phyloP scores from a whole-genome alignment of 2,329 filamentous ascomycete genomes.

The Helotiales sp. region DNA sequence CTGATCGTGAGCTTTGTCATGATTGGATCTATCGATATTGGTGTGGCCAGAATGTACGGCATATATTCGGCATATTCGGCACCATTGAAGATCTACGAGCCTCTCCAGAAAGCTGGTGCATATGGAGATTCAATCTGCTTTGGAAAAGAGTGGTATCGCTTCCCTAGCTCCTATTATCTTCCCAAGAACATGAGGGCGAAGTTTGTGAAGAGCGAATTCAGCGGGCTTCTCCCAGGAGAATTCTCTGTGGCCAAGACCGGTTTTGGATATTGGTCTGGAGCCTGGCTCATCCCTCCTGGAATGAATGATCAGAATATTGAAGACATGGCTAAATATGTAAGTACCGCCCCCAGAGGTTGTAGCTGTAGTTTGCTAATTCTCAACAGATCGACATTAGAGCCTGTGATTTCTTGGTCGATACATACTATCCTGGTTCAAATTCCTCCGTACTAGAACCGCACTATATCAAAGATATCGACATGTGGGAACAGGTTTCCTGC shows the following conservation, averaged over 20 bases:
- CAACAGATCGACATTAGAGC: constrained; percentile 66
- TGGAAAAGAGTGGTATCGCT: constrained; percentile 98
- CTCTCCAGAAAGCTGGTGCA: constrained; percentile 63
- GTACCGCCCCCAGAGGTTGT: too few relatives aligned
- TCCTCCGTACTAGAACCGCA: constrained; percentile 76
- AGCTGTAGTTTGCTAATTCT: constrained; percentile 23
- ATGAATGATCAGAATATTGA: constrained; percentile 94
- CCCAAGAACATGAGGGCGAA: constrained; percentile 83
- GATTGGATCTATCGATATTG: constrained; percentile 66
- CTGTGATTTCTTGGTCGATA: constrained; percentile 88
- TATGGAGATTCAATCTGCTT: constrained; percentile 79
- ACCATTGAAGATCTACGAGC: constrained; percentile 72
- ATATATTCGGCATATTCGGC: constrained; percentile 83
- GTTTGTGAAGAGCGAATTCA: constrained; percentile 90
- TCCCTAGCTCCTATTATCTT: constrained; percentile 90
- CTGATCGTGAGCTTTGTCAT: constrained; percentile 63
- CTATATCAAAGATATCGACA: constrained; percentile 73
- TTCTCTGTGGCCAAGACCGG: constrained; percentile 76
- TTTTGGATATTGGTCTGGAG: constrained; percentile 77
- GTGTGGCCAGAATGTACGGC: constrained; percentile 75
- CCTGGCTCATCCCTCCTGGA: constrained; percentile 78
- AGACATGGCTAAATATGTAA: constrained; percentile 83
- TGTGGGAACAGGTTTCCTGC: constrained; percentile 81
- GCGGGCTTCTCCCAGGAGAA: constrained; percentile 85
- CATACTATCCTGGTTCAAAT: constrained; percentile 68